Evolutionary conservation across 2,329 filamentous ascomycete genomes (phyloP), one percentile per base, ranked within the genome.

Genomic region (Aspergillus calidoustus): DNA sequence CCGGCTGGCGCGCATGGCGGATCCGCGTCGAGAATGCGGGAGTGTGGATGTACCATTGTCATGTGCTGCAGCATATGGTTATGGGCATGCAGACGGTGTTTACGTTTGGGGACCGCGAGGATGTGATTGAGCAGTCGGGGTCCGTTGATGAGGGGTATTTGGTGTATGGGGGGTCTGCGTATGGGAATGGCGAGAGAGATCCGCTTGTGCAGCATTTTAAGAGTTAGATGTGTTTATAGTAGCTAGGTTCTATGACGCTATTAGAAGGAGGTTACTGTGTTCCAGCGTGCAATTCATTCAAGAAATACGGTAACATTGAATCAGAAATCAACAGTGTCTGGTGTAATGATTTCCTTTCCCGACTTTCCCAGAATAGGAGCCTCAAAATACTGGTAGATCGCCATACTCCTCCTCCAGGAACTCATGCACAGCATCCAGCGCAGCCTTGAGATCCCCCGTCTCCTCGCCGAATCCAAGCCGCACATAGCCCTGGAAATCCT

Each of bases 401-500:
- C 84, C 83, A 67, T 81, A 81, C 57, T 81, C 80, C 67, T 82
- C 83, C 65, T 79, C 78, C 74, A 87, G 79, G 65, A 86, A 87
- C 58, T 78, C 71, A 49, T 78, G 79, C 64, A 83, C 70, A 63
- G 80, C 80, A 66, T 84, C 81, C 69, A 95, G 71, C 0, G 86
- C 91, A 64, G 88, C 83, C 66, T 84, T 79, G 58, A 95, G 69
- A 22, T 91, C 83, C 5, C 86, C 82, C 1, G 88, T 91, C 66
- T 89, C 83, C 69, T 86, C 89, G 1, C 89, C 90, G 75, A 89
- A 94, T 0, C 91, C 91, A 57, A 95, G 82, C 62, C 92, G 82
- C 17, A 95, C 87, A 74, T 86, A 93, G 1, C 91, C 91, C 66
- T 83, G 82, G 69, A 90, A 93, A 54, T 91, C 87, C 34, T 81